Conservation (phyloP, 2,329 filamentous ascomycete genomes). For the Curvularia sp. region DNA sequence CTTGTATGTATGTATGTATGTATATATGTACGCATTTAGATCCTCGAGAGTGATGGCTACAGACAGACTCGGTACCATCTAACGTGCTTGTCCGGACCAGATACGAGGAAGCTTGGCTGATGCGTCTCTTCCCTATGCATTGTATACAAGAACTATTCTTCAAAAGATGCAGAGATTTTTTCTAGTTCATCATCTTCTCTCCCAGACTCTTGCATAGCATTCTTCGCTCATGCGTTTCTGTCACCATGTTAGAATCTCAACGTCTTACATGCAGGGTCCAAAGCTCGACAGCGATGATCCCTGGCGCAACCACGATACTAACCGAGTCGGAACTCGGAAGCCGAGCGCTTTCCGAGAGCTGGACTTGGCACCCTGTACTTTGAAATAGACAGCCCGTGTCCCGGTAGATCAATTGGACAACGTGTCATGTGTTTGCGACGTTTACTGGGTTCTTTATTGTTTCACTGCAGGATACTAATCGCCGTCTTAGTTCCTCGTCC, state of each 20-base stretch:
- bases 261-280: background rate
- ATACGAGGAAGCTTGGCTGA: background rate
- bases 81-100: background rate
- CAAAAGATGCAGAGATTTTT: accelerated
- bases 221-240: background rate
- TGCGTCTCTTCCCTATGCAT: background rate
- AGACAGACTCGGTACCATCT: background rate
- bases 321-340: background rate
- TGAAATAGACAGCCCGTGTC: background rate
- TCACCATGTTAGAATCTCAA: background rate
- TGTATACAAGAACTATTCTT: background rate
- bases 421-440: background rate
- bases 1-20: background rate
- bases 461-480: no score
- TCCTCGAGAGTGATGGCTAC: background rate
- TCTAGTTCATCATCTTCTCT: background rate
- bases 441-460: background rate
- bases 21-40: no score
- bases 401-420: background rate
- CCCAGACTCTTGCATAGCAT: background rate
- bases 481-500: background rate
- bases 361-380: background rate
- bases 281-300: background rate
- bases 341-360: background rate
- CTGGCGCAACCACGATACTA: background rate